phyloP scores from a whole-genome alignment of 2,329 filamentous ascomycete species.

The Lecanicillium sp. region DNA sequence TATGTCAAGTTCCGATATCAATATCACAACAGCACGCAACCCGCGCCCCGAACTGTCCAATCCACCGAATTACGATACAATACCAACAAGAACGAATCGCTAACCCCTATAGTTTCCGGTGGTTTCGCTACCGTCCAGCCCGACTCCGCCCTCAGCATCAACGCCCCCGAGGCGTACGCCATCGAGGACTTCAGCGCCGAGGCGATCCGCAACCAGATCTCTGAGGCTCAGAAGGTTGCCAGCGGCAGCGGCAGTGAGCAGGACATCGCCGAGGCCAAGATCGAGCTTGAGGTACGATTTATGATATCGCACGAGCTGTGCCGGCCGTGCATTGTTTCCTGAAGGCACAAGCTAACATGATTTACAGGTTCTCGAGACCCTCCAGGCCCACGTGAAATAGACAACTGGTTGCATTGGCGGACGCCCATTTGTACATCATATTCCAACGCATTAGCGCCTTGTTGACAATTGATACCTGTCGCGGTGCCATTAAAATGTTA shows the following conservation, averaged over 20 bases:
- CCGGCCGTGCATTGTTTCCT: too few relatives aligned
- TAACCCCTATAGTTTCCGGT: conserved; percentile 65
- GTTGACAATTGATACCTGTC: conserved; percentile 32
- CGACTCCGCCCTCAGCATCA: conserved; percentile 92
- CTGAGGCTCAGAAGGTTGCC: conserved; percentile 93
- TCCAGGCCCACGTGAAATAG: conserved; percentile 78
- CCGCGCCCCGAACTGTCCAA: too few relatives aligned
- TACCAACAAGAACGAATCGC: background rate
- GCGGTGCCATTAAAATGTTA: conserved; percentile 19
- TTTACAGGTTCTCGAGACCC: conserved; percentile 69
- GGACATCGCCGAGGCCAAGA: conserved; percentile 98
- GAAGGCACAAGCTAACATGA: conserved; percentile 30
- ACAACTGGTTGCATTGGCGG: conserved; percentile 44
- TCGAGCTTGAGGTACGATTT: conserved; percentile 82
- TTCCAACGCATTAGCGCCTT: conserved; percentile 30
- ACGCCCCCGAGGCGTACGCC: conserved; percentile 91
- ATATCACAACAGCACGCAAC: too few relatives aligned
- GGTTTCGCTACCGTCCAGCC: conserved; percentile 97
- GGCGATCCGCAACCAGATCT: conserved; percentile 79
- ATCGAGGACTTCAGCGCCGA: conserved; percentile 95
- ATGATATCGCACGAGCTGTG: background rate
- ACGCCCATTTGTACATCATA: conserved; percentile 39
- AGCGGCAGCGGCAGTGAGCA: conserved; percentile 87
- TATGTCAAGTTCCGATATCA: conserved; percentile 42
- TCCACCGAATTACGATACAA: background rate